Evolutionary conservation across 2,329 filamentous ascomycete species (phyloP).

Genomic region (Neophaeococcomyces mojaviensis): DNA sequence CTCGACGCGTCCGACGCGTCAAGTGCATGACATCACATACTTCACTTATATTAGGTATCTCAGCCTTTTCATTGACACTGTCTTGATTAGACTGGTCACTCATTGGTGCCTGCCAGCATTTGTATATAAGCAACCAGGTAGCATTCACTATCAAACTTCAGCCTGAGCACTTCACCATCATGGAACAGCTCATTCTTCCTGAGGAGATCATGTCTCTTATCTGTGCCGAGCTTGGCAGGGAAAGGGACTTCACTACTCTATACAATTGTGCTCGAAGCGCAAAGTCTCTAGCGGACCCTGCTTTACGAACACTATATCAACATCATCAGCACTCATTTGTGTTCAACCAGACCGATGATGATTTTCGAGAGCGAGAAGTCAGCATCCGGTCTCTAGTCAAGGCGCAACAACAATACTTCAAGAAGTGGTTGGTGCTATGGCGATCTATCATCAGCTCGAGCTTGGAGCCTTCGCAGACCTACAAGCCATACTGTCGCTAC

Average conservation of each 20-base stretch:
- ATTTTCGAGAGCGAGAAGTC: conserved; percentile 11
- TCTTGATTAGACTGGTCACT: too few relatives aligned
- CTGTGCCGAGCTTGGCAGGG: conserved; percentile 50
- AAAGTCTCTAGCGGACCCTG: conserved; percentile 50
- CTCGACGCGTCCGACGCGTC: not conserved
- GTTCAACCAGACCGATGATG: conserved; percentile 22
- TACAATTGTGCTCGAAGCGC: conserved; percentile 52
- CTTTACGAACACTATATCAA: conserved; percentile 58
- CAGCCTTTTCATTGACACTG: too few relatives aligned
- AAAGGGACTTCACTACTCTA: conserved; percentile 53
- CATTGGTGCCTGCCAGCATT: too few relatives aligned
- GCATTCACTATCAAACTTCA: too few relatives aligned
- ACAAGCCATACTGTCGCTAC: conserved; percentile 63
- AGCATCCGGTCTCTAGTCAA: conserved; percentile 16
- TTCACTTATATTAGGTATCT: not conserved
- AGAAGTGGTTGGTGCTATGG: conserved; percentile 60
- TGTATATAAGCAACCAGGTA: too few relatives aligned
- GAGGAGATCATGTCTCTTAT: conserved; percentile 31
- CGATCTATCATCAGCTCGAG: conserved; percentile 61
- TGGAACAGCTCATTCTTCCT: conserved; percentile 10
- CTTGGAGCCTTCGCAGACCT: conserved; percentile 44
- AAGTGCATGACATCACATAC: not conserved
- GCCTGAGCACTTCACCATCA: not conserved
- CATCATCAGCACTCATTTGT: conserved; percentile 29
- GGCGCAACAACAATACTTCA: conserved; percentile 41